Evolutionary conservation across 495 filamentous ascomycete genomes (phyloP), one percentile per base, ranked within the genome.

Genomic region (Lasiosphaeria hispida): DNA sequence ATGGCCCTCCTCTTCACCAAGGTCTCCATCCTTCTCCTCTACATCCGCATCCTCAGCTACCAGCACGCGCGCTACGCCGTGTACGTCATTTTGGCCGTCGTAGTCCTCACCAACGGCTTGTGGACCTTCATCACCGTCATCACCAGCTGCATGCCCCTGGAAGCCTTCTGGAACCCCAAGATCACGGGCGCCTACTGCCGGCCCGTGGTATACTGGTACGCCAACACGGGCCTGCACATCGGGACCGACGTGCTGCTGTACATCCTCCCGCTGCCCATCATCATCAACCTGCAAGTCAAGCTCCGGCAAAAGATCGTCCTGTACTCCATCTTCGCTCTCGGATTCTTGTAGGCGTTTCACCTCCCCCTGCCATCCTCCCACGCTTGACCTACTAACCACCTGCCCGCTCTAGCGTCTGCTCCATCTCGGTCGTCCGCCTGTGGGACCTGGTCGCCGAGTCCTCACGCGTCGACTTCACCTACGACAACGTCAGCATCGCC

Each of bases 201-300:
- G 10, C 44, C 62, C 6, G 17, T 39, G 7, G 33, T n/a, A 33
- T 51, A 58, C 50, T 69, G 64, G 58, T 61, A 50, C 37, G 55
- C 52, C 10, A 67, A 64, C 38, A 65, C 66, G 11, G 60, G 56
- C 10, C 43, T 71, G 11, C 60, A 66, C 45, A 68, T 72, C 42
- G 62, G 43, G 1, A 63, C 66, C 10, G 67, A 72, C 53, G 40
- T 74, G 7, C 56, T 69, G 17, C 56, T 72, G 10, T 72, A 72
- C 50, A 13, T 69, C 23, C 63, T 74, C 10, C 70, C 69, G 1
- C 49, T 74, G 17, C 70, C 72, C 15, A 56, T 69, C 10, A 62
- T 74, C 44, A 8, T 63, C 15, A 53, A 51, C 3, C 50, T 73
- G 35, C 61, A 67, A n/a, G 51, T 73, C 42, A 41, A 48, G 18